A percentile compares a stretch with the other conserved stretches of the same genome.
Conservation (phyloP, 352 stramenopile genomes). For the Phytopythium mirpurense region DNA sequence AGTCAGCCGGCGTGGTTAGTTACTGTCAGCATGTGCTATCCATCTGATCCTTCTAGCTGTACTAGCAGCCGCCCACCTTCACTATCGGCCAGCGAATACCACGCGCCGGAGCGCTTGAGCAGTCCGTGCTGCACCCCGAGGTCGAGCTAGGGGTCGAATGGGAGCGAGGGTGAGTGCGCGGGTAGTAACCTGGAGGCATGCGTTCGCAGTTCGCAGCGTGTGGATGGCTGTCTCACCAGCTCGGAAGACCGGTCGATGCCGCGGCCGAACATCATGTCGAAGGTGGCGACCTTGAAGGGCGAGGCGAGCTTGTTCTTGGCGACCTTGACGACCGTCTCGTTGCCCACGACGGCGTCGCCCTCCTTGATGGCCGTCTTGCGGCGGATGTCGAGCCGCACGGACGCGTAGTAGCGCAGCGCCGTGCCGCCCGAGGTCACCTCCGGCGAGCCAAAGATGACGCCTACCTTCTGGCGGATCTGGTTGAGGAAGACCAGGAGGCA, state of each 20-base stretch:
- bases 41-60: neutral
- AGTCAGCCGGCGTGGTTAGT: neutral
- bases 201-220: too few species aligned
- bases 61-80: conserved; percentile 33
- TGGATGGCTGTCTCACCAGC: conserved; percentile 42
- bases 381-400: conserved; percentile 94
- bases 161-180: neutral
- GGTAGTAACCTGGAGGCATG: too few species aligned
- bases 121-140: conserved; percentile 68
- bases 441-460: conserved; percentile 96
- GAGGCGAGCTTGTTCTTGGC: conserved; percentile 99
- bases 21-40: too few species aligned
- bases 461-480: conserved; percentile 97
- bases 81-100: conserved; percentile 60
- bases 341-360: conserved; percentile 90
- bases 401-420: conserved; percentile 83
- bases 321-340: conserved; percentile 97
- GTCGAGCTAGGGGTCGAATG: conserved; percentile 36
- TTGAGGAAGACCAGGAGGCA: conserved; percentile 98
- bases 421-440: conserved; percentile 95
- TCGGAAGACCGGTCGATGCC: conserved; percentile 92
- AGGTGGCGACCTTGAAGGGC: conserved; percentile 92
- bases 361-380: conserved; percentile 92
- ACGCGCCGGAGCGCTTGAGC: conserved; percentile 75
- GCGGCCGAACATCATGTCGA: conserved; percentile 97